These are phyloP conservation scores for Inonotus hispidus DNA, from an alignment of 1,284 basidiomycete genomes.

Conservation along the genomic window DNA sequence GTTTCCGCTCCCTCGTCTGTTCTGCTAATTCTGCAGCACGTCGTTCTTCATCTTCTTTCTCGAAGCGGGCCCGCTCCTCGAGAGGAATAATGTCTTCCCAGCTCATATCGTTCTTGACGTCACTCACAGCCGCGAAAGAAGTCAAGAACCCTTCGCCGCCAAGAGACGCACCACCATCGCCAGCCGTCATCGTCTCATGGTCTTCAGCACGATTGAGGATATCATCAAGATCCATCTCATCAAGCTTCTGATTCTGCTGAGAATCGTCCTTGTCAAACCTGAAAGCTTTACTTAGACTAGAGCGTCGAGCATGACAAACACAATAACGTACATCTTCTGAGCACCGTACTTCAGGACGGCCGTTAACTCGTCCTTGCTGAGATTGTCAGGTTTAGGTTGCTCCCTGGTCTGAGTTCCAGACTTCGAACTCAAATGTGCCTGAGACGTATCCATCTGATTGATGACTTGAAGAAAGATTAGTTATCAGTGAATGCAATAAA, in stretches of 20 bases:
- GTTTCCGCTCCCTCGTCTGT: slow-evolving; percentile 69
- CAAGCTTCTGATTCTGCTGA: slow-evolving; percentile 92
- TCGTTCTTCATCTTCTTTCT: slow-evolving; percentile 76
- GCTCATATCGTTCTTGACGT: slow-evolving; percentile 96
- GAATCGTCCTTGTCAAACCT: slow-evolving; percentile 96
- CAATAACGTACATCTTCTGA: slow-evolving; percentile 78
- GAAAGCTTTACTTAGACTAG: slow-evolving; percentile 17
- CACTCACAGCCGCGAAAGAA: slow-evolving; percentile 93
- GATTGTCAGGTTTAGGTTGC: slow-evolving; percentile 72
- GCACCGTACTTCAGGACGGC: slow-evolving; percentile 99
- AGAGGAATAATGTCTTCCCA: slow-evolving; percentile 99
- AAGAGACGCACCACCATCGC: slow-evolving; percentile 79
- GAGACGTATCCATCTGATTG: slow-evolving; percentile 99
- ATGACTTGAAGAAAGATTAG: slow-evolving; percentile 60
- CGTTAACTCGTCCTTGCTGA: slow-evolving; percentile 96
- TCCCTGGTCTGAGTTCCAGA: slow-evolving; percentile 57
- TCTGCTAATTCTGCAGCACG: slow-evolving; percentile 62
- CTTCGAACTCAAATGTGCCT: slow-evolving; percentile 89
- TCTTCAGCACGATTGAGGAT: slow-evolving; percentile 96
- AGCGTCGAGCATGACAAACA: slow-evolving; percentile 16
- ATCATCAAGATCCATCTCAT: slow-evolving; percentile 99
- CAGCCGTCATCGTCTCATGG: slow-evolving; percentile 88
- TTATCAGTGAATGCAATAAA: neutral
- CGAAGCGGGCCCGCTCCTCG: slow-evolving; percentile 84
- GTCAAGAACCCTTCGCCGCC: slow-evolving; percentile 97